These are phyloP conservation scores for Lycium barbarum DNA, from an alignment of 257 asterid species.

Conservation along the genomic window DNA sequence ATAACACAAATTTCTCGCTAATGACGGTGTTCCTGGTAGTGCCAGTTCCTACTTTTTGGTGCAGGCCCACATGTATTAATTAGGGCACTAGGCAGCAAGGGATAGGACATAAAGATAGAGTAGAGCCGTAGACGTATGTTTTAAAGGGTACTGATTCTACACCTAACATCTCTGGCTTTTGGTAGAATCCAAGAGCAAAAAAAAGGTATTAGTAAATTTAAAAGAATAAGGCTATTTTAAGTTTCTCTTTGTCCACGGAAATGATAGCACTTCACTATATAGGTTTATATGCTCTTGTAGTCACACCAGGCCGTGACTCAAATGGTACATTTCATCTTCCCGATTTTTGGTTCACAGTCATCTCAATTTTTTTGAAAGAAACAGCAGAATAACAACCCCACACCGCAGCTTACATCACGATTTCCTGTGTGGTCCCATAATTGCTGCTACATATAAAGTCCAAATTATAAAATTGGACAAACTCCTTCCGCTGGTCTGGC, in stretches of 20 bases:
- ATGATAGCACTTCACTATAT: conserved; percentile 22
- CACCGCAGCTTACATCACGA: background rate
- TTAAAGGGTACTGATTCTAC: background rate
- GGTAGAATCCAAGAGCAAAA: background rate
- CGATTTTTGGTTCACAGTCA: conserved; percentile 33
- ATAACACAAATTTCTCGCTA: no score
- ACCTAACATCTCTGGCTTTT: background rate
- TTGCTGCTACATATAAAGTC: conserved; percentile 28
- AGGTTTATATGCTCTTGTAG: conserved; percentile 34
- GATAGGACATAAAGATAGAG: conserved; percentile 16
- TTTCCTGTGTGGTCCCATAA: conserved; percentile 57
- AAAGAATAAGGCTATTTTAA: background rate
- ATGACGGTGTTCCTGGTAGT: no score
- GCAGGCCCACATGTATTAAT: conserved; percentile 8
- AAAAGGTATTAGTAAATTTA: background rate
- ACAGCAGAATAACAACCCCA: conserved; percentile 36
- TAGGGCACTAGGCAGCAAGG: background rate
- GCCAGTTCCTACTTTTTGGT: no score
- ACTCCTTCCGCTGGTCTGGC: background rate
- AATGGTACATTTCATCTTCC: conserved; percentile 31
- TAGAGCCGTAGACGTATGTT: conserved; percentile 21
- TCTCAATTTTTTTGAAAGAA: conserved; percentile 47
- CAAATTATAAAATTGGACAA: conserved; percentile 29
- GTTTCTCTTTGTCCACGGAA: conserved; percentile 30
- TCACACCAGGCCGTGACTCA: conserved; percentile 24